These are phyloP conservation scores for Eleusine coracana DNA, from an alignment of 176 grass and related monocot genomes.

Conservation along the genomic window DNA sequence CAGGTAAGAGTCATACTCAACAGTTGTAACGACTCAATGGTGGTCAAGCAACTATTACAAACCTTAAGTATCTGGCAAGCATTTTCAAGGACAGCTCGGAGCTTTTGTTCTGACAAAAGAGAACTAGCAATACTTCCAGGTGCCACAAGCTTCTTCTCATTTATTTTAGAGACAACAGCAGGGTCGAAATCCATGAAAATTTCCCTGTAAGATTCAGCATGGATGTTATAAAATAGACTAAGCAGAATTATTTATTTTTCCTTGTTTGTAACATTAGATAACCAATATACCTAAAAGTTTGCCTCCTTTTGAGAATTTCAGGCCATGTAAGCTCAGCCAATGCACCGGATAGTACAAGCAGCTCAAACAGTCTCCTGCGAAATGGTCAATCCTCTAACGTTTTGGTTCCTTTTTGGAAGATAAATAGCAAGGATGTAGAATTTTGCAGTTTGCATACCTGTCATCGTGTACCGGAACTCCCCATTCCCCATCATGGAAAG, in stretches of 20 bases:
- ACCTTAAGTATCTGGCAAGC: slow-evolving; percentile 80
- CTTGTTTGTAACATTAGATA: background rate
- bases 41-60: slow-evolving; percentile 16
- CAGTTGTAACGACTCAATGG: background rate
- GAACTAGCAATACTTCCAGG: slow-evolving; percentile 57
- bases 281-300: slow-evolving; percentile 81
- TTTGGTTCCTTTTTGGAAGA: slow-evolving; percentile 24
- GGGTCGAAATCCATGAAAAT: slow-evolving; percentile 79
- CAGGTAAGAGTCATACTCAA: background rate
- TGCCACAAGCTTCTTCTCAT: slow-evolving; percentile 73
- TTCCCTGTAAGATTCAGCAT: slow-evolving; percentile 64
- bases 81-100: slow-evolving; percentile 79
- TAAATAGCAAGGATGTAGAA: background rate
- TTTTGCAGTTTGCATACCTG: slow-evolving; percentile 51
- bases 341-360: slow-evolving; percentile 78
- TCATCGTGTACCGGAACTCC: slow-evolving; percentile 87
- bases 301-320: slow-evolving; percentile 84
- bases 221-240: slow-evolving; percentile 36
- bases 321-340: slow-evolving; percentile 94
- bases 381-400: slow-evolving; percentile 14
- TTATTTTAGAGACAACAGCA: slow-evolving; percentile 66
- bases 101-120: slow-evolving; percentile 87
- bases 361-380: slow-evolving; percentile 91
- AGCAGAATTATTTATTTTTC: background rate
- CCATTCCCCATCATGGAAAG: slow-evolving; percentile 99